Conservation (phyloP, 2,329 filamentous ascomycete genomes). For the Aotearoamyces nothofagi region DNA sequence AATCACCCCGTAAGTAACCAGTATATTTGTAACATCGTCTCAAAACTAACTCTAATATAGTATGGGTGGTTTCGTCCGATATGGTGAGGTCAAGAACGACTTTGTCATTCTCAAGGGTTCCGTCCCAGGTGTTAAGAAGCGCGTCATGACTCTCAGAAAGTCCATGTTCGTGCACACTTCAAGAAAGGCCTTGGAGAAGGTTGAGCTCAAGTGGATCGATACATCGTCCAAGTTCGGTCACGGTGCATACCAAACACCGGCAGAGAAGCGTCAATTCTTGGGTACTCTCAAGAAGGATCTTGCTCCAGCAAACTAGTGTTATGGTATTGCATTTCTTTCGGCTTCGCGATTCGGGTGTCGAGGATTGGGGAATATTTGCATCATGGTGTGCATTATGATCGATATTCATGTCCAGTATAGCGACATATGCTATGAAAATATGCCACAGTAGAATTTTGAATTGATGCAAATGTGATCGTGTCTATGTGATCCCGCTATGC, state of each 20-base stretch:
- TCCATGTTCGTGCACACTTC: conserved; percentile 97
- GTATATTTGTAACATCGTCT: not conserved
- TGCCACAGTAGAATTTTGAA: too few relatives aligned
- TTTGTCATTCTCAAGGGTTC: conserved; percentile 96
- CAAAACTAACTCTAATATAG: conserved; percentile 32
- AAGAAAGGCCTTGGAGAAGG: conserved; percentile 93
- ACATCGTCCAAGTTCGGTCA: conserved; percentile 99
- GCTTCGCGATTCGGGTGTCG: conserved; percentile 17
- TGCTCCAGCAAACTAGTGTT: conserved; percentile 29
- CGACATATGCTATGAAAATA: too few relatives aligned
- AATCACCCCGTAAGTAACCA: conserved; percentile 84
- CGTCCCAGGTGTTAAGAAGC: conserved; percentile 97
- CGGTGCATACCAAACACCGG: conserved; percentile 96
- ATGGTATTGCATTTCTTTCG: conserved; percentile 18
- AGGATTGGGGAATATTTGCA: conserved; percentile 12
- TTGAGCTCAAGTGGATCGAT: conserved; percentile 99
- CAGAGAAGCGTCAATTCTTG: conserved; percentile 95
- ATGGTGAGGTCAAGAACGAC: conserved; percentile 99
- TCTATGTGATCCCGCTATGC: too few relatives aligned
- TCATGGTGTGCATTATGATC: too few relatives aligned
- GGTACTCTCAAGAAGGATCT: conserved; percentile 99
- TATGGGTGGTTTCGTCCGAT: conserved; percentile 97
- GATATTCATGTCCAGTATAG: too few relatives aligned
- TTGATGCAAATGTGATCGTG: too few relatives aligned
- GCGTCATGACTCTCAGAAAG: conserved; percentile 96